Base-by-base conservation (phyloP, 306 rosid genomes). In the Hippophae gyantsensis region DNA sequence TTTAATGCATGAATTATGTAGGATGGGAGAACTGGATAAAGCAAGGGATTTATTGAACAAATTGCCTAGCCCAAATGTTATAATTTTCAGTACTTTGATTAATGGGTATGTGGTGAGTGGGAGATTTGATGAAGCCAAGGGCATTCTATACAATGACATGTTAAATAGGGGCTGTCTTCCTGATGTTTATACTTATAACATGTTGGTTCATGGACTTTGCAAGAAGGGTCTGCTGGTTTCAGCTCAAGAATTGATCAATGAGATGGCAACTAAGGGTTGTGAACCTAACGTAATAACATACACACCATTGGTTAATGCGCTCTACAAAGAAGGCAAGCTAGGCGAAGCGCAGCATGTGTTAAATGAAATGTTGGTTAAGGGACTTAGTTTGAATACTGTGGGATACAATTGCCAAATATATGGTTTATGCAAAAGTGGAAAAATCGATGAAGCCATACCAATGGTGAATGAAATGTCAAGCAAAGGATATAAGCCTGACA, bases 401-500 rank as follows among this genome's bases (percentile, higher is more conserved):
- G 89, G 95, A 48, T 85, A 85, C 81, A 90, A 87, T 71, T 74
- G 87, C 81, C 73, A 85, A 74, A 87, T 87, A 54, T 70, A 66
- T 67, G 76, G 92, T 55, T 64, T 85, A 9, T 87, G 89, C 64
- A 87, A 86, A 60, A 60, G 72, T 43, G 81, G 79, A 57, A 79
- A 76, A 69, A 75, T 85, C 61, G 67, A 78, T 55, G 83, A 76
- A 61, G 96, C 98, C 57, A 58, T 78, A 54, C 69, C 73, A 40
- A 55, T 85, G 81, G 65, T 79, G 62, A 53, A 61, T 50, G 89
- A 83, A 72, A 87, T 90, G 86, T 55, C 83, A 26, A 70, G 67
- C 66, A 76, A 79, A 64, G 95, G 95, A 72, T 85, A 95, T 76
- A 87, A 85, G 79, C 95, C 92, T 1, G 96, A 90, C 67, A 62